Evolutionary conservation across 805 yeast species (phyloP).

Genomic region (Candida boleticola): DNA sequence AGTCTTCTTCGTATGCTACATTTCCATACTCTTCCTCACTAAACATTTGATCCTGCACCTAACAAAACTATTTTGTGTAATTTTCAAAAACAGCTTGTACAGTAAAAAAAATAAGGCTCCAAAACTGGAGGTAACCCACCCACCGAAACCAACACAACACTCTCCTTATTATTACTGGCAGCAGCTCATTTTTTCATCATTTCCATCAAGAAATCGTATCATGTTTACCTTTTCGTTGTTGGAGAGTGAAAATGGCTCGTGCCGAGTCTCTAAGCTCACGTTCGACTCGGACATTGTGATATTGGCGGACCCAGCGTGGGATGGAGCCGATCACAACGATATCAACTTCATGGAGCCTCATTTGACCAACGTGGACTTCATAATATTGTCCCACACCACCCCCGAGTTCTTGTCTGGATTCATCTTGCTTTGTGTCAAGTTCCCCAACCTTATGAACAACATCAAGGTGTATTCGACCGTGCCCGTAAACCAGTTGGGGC

Average conservation of each 20-base stretch:
- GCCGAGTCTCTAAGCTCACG: slow-evolving; percentile 49
- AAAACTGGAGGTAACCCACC: no score
- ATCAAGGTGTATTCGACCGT: slow-evolving; percentile 83
- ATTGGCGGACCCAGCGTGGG: slow-evolving; percentile 77
- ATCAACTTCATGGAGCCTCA: slow-evolving; percentile 33
- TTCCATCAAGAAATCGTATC: no score
- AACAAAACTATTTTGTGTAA: background rate
- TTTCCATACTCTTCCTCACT: background rate
- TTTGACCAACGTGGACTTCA: slow-evolving; percentile 53
- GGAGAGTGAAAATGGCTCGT: slow-evolving; percentile 22
- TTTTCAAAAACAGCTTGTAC: background rate
- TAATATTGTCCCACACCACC: slow-evolving; percentile 86
- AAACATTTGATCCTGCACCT: background rate
- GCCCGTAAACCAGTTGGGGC: slow-evolving; percentile 86
- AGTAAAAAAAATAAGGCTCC: background rate
- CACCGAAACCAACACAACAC: no score
- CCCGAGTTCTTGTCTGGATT: slow-evolving; percentile 78
- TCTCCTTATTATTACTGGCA: no score
- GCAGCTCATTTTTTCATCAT: no score
- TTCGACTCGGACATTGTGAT: slow-evolving; percentile 56
- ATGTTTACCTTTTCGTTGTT: slow-evolving; percentile 40
- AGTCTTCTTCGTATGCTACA: no score
- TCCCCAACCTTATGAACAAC: slow-evolving; percentile 52
- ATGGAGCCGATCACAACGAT: slow-evolving; percentile 42
- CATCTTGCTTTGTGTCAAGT: slow-evolving; percentile 58